phyloP scores from a whole-genome alignment of 148 eudicot genomes.

The Rhododendron molle region DNA sequence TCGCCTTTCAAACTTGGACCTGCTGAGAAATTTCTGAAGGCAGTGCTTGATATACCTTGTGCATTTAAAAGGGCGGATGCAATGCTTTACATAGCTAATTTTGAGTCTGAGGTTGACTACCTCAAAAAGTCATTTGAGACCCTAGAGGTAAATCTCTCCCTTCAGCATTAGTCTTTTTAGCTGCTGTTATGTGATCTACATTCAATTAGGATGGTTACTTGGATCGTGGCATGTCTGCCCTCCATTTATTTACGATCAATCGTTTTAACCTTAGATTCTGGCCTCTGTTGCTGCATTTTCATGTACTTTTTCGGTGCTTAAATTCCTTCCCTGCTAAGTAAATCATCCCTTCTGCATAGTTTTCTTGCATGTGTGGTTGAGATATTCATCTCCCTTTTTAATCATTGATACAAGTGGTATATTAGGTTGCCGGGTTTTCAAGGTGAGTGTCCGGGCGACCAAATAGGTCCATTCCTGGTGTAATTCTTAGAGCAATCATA shows the following conservation, averaged over 20 bases:
- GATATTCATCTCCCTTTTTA: not conserved
- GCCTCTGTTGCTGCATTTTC: not conserved
- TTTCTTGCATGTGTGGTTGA: not conserved
- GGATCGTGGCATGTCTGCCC: not conserved
- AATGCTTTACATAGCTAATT: slow-evolving; percentile 35
- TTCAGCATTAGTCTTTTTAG: not conserved
- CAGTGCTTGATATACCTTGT: slow-evolving; percentile 76
- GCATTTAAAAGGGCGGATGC: slow-evolving; percentile 82
- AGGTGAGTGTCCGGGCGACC: not conserved
- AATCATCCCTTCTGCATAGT: not conserved
- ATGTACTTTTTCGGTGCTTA: not conserved
- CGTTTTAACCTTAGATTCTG: not conserved
- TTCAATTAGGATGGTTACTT: not conserved
- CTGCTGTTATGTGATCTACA: not conserved
- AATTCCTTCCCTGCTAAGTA: not conserved
- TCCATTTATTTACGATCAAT: not conserved
- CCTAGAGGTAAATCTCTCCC: slow-evolving; percentile 59
- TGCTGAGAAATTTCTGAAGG: slow-evolving; percentile 90
- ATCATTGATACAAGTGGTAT: not conserved
- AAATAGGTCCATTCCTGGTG: not conserved
- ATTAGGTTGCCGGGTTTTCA: not conserved
- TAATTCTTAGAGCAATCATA: too few relatives aligned
- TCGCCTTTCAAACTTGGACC: slow-evolving; percentile 88
- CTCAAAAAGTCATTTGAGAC: slow-evolving; percentile 83
- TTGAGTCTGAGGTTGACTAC: slow-evolving; percentile 86